These are phyloP conservation scores for Fusarium anthophilum DNA, from an alignment of 2,329 filamentous ascomycete genomes.

Conservation along the genomic window DNA sequence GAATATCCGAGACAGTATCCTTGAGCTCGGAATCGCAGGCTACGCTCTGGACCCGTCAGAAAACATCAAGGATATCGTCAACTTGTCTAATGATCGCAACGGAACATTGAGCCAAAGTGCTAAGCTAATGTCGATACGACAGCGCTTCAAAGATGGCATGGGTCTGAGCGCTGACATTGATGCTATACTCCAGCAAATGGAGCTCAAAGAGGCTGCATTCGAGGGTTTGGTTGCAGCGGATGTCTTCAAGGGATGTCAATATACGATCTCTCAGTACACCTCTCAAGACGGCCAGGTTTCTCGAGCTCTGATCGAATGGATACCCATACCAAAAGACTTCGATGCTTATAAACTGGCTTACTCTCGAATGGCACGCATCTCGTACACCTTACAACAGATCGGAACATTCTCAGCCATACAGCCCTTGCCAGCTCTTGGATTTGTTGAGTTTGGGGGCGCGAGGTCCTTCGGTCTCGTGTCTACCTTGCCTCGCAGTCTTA, in stretches of 20 bases:
- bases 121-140: not conserved
- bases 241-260: not conserved
- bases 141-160: not conserved
- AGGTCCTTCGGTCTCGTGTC: not conserved
- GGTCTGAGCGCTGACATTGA: rapidly evolving
- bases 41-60: not conserved
- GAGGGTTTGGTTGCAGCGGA: not conserved
- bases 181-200: not conserved
- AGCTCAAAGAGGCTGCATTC: not conserved
- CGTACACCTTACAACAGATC: not conserved
- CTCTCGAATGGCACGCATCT: not conserved
- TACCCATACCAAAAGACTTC: not conserved
- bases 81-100: not conserved
- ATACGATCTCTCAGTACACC: not conserved
- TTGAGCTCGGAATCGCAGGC: not conserved
- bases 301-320: not conserved
- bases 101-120: not conserved
- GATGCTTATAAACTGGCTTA: not conserved
- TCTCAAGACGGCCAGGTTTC: rapidly evolving
- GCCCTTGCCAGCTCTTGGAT: not conserved
- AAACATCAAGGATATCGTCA: not conserved
- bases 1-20: not conserved
- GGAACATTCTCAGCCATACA: not conserved
- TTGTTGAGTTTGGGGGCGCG: not conserved
- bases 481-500: rapidly evolving